These are phyloP conservation scores for Coemansia sp. DNA, from an alignment of 192 early-diverging fungal species.

Conservation along the genomic window DNA sequence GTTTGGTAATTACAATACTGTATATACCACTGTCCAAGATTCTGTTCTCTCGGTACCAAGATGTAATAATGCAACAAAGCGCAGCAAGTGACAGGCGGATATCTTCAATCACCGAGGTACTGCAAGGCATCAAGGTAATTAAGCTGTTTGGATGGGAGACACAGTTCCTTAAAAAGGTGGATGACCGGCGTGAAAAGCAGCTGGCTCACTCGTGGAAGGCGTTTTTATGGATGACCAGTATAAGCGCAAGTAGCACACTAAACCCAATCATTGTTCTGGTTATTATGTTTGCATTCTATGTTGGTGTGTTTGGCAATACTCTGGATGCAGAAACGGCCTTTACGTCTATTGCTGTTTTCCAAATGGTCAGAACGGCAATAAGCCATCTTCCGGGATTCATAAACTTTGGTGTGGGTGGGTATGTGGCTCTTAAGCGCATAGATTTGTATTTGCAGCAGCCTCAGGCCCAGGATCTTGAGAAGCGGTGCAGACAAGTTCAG, in stretches of 20 bases:
- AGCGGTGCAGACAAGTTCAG: conserved; percentile 15
- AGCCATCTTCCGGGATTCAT: conserved; percentile 64
- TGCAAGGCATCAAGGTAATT: too few species aligned
- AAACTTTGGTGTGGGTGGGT: conserved; percentile 58
- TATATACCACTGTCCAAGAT: conserved; percentile 65
- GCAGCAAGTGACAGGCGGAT: conserved; percentile 72
- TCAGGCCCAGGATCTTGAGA: conserved; percentile 60
- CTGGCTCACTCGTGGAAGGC: conserved; percentile 56
- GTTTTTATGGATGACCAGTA: conserved; percentile 55
- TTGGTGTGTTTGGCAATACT: conserved; percentile 54
- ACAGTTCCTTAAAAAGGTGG: too few species aligned
- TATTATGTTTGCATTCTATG: conserved; percentile 62
- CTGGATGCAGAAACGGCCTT: conserved; percentile 52
- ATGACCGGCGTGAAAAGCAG: conserved; percentile 58
- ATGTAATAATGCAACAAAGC: conserved; percentile 62
- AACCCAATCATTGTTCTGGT: conserved; percentile 65
- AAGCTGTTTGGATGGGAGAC: too few species aligned
- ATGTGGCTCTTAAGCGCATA: conserved; percentile 72
- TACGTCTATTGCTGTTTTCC: conserved; percentile 70
- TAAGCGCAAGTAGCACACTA: conserved; percentile 55
- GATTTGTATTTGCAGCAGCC: conserved; percentile 73
- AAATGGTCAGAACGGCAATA: conserved; percentile 64
- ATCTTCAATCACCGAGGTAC: conserved; percentile 33
- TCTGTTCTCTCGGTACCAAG: conserved; percentile 81
- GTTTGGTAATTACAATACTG: conserved; percentile 65